These are phyloP conservation scores for Gracilaria gracilis DNA, from an alignment of 23 red algal genomes.

Conservation along the genomic window DNA sequence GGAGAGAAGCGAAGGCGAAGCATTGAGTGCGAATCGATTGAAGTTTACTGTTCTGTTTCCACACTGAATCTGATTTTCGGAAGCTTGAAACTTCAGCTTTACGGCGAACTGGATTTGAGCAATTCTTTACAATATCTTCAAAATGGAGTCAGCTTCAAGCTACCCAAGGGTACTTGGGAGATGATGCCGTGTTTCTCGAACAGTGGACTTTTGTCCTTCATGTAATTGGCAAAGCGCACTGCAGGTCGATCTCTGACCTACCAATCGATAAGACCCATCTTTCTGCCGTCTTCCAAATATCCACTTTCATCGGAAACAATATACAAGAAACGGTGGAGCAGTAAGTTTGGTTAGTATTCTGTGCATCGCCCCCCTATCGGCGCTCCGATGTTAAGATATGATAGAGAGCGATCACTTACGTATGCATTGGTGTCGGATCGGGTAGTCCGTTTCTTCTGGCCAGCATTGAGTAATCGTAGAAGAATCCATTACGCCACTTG, in stretches of 20 bases:
- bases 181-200: background rate
- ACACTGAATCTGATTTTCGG: background rate
- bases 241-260: background rate
- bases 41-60: background rate
- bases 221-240: background rate
- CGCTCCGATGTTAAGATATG: background rate
- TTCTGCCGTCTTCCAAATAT: slow-evolving; percentile 79
- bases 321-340: background rate
- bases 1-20: slow-evolving; percentile 27
- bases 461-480: slow-evolving; percentile 82
- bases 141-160: background rate
- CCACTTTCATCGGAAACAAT: slow-evolving; percentile 1
- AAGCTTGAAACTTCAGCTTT: background rate
- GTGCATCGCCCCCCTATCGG: background rate
- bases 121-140: background rate
- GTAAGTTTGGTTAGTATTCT: background rate
- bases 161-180: background rate
- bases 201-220: background rate
- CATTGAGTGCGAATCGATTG: background rate
- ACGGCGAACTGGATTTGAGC: background rate
- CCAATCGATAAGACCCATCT: slow-evolving; percentile 72
- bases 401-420: slow-evolving; percentile 20
- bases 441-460: slow-evolving; percentile 76
- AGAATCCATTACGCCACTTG: slow-evolving; percentile 93
- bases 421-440: slow-evolving; percentile 85